A percentile compares a stretch with the other conserved stretches of the same genome.
Conservation (phyloP, 352 stramenopile species). For the Globisporangium emineosum region DNA sequence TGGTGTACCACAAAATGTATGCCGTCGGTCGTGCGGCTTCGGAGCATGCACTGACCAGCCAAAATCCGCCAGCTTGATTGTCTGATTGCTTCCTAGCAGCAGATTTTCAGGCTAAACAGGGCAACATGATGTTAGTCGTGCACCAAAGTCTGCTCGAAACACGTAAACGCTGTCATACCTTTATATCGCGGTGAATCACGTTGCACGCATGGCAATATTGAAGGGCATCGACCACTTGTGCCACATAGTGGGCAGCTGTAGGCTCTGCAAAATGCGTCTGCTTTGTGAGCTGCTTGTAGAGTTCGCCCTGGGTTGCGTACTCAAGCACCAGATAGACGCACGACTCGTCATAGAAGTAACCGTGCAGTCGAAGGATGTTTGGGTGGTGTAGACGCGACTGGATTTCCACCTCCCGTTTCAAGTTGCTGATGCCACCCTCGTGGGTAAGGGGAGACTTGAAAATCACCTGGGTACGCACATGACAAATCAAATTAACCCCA, state of each 20-base stretch:
- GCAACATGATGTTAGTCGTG: not conserved
- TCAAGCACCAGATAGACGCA: slow-evolving; percentile 84
- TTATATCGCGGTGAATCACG: slow-evolving; percentile 88
- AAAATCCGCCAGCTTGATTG: slow-evolving; percentile 87
- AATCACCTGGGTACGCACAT: slow-evolving; percentile 35
- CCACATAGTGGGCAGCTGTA: slow-evolving; percentile 60
- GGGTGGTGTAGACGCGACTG: slow-evolving; percentile 72
- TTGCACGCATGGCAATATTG: slow-evolving; percentile 73
- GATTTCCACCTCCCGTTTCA: slow-evolving; percentile 85
- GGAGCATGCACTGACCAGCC: slow-evolving; percentile 82
- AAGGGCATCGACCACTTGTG: slow-evolving; percentile 75
- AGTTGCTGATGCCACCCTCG: slow-evolving; percentile 49
- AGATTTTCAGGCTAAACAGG: slow-evolving; percentile 76
- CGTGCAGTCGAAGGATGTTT: slow-evolving; percentile 71
- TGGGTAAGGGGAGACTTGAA: slow-evolving; percentile 63
- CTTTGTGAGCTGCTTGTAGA: slow-evolving; percentile 75
- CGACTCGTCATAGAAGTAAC: slow-evolving; percentile 86
- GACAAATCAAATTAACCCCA: not conserved
- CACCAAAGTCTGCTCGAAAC: not conserved
- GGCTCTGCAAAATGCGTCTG: slow-evolving; percentile 51
- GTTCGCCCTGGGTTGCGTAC: slow-evolving; percentile 74
- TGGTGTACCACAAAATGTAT: slow-evolving; percentile 82
- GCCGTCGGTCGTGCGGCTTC: slow-evolving; percentile 48
- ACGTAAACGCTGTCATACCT: slow-evolving; percentile 36
- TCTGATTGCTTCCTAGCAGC: slow-evolving; percentile 66